phyloP scores from a whole-genome alignment of 192 early-diverging fungal species.

The Umbelopsis vinacea region DNA sequence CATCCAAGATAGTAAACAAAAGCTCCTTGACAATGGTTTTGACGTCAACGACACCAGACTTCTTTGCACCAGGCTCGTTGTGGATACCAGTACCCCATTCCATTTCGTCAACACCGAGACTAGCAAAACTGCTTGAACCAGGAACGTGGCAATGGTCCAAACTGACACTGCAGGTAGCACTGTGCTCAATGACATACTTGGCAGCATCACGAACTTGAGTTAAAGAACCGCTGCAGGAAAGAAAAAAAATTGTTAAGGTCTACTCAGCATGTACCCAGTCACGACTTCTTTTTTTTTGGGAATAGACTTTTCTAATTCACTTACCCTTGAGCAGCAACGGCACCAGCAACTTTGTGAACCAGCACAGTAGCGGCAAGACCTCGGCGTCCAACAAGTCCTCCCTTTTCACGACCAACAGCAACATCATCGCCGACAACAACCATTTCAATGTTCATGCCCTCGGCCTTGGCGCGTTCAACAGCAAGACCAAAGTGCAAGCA shows the following conservation, averaged over 20 bases:
- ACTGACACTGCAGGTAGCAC: constrained; percentile 82
- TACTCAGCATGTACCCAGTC: neutral
- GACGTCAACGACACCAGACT: constrained; percentile 52
- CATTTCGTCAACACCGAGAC: constrained; percentile 57
- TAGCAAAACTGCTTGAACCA: constrained; percentile 58
- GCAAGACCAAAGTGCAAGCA: constrained; percentile 82
- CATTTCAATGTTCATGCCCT: constrained; percentile 69
- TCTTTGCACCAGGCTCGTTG: constrained; percentile 78
- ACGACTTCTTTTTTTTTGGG: neutral
- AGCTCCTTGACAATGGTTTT: constrained; percentile 56
- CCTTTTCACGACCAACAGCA: constrained; percentile 69
- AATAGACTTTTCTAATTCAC: neutral
- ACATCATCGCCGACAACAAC: constrained; percentile 88
- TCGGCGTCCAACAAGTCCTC: constrained; percentile 72
- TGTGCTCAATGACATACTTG: constrained; percentile 59
- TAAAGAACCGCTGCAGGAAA: constrained; percentile 52
- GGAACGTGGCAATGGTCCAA: constrained; percentile 78
- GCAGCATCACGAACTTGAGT: constrained; percentile 59
- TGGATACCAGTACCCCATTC: constrained; percentile 88
- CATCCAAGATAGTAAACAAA: constrained; percentile 57
- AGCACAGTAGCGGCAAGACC: constrained; percentile 81
- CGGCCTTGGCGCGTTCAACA: constrained; percentile 76
- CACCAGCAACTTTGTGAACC: constrained; percentile 85
- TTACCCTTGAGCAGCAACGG: constrained; percentile 64
- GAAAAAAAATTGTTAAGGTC: neutral